Conservation (phyloP, 2,329 filamentous ascomycete species). For the Fusarium concolor region DNA sequence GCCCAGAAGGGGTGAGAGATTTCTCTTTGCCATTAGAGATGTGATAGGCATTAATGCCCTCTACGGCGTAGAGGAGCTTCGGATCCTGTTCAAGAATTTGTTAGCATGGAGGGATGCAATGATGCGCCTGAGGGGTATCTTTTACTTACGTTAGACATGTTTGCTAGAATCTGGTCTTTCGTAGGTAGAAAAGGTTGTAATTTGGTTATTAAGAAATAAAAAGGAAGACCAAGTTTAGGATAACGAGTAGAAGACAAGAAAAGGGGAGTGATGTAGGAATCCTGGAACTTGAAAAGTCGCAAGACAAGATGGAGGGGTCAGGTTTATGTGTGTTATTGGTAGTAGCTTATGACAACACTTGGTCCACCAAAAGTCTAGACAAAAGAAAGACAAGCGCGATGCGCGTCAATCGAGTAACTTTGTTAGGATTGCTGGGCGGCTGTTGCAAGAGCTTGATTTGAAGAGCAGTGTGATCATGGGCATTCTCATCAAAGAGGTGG, state of each 20-base stretch:
- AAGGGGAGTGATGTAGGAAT: constrained; percentile 22
- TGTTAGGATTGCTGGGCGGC: constrained; percentile 15
- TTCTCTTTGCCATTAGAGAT: constrained; percentile 88
- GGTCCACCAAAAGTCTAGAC: constrained; percentile 19
- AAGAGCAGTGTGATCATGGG: constrained; percentile 21
- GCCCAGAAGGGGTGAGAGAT: constrained; percentile 83
- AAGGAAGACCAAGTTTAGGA: constrained; percentile 7
- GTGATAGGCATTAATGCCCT: constrained; percentile 91
- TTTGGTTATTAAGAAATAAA: not conserved
- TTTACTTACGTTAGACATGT: constrained; percentile 50
- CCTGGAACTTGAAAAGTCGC: constrained; percentile 37
- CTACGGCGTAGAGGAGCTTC: constrained; percentile 77
- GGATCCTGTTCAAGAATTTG: constrained; percentile 60
- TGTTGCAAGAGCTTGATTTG: constrained; percentile 26
- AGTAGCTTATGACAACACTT: constrained; percentile 18
- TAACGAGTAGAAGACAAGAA: constrained; percentile 15
- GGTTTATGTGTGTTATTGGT: constrained; percentile 16
- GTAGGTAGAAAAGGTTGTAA: not conserved
- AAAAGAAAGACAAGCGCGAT: constrained; percentile 41
- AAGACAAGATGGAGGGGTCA: constrained; percentile 38
- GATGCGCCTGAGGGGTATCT: constrained; percentile 16
- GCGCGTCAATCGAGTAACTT: constrained; percentile 27
- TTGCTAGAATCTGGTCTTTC: not conserved
- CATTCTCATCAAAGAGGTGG: constrained; percentile 24
- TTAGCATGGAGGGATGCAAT: constrained; percentile 24